Evolutionary conservation across 768 basidiomycete genomes (phyloP), one percentile per base, ranked within the genome.

Genomic region (Coprinopsis sp.): DNA sequence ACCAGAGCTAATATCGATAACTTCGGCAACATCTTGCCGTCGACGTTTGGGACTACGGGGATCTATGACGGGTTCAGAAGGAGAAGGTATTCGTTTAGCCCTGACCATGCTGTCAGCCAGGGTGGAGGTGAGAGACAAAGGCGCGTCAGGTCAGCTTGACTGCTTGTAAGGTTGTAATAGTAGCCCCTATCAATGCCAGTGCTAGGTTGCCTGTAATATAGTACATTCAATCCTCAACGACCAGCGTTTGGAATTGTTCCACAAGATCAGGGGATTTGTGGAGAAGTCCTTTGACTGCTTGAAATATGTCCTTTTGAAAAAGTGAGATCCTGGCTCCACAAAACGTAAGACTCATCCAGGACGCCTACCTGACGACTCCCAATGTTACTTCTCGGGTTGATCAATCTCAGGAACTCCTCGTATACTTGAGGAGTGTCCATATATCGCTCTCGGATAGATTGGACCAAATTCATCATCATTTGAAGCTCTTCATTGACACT

Each of bases 1-100:
- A 23, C 25, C 37, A 39, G 37, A 39, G 39, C 65, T 62, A n/a
- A 74, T 49, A 34, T 72, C 68, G 18, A 34, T 23, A 23, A 55
- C 54, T 21, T 54, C 57, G 30, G 23, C n/a, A 24, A 21, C 8
- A 23, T 39, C 25, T 16, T 19, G 22, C 5, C 37, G 37, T 22
- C 37, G 37, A 4, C 37, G 13, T 24, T 39, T 39, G 18, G 22
- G 7, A 21, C 6, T 19, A 6, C 18, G 18, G 10, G 12, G 5
- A 8, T 39, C 18, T 39, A 39, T 6, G 11, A 23, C 11, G 18
- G 13, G n/a, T n/a, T n/a, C 10, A 4, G 37, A 39, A 11, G 37
- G 37, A 6, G 37, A 39, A 21, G 37, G 8, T 22, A 11, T 39
- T 23, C 37, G 6, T 39, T 39, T 39, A 16, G 37, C 7, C 16